Percentiles rank a stretch among this genome's conserved stretches.
Conservation (phyloP, 1,284 basidiomycete species). For the Fomitopsis pinicola region DNA sequence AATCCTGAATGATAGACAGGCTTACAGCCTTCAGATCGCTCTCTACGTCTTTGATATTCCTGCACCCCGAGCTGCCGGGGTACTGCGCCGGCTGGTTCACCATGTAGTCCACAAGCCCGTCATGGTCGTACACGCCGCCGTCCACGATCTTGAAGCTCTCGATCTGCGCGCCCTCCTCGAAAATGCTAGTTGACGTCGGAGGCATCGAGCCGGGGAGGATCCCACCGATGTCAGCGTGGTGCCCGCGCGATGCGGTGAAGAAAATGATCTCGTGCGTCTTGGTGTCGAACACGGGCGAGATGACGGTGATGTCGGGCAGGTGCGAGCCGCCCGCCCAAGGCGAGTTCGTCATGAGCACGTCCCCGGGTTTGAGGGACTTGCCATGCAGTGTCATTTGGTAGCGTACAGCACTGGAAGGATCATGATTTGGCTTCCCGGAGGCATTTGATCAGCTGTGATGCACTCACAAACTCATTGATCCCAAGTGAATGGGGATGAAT, state of each 20-base stretch:
- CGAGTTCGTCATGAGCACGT: constrained; percentile 90
- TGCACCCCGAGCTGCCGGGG: constrained; percentile 78
- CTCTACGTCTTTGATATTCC: constrained; percentile 86
- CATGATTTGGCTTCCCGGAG: background rate
- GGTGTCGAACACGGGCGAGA: constrained; percentile 82
- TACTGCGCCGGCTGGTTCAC: constrained; percentile 84
- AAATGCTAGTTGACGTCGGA: constrained; percentile 84
- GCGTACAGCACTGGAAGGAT: constrained; percentile 69
- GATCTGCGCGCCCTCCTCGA: constrained; percentile 93
- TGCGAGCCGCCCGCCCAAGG: constrained; percentile 88
- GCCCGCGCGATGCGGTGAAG: constrained; percentile 87
- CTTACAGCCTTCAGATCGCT: constrained; percentile 87
- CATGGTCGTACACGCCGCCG: constrained; percentile 75
- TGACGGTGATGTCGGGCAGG: constrained; percentile 85
- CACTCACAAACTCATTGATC: constrained; percentile 83
- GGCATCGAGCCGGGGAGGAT: constrained; percentile 92
- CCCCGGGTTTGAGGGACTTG: constrained; percentile 71
- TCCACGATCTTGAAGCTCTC: constrained; percentile 91
- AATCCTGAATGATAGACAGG: constrained; percentile 4
- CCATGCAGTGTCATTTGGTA: constrained; percentile 82
- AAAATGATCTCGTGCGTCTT: constrained; percentile 75
- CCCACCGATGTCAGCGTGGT: constrained; percentile 79
- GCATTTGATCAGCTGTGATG: background rate
- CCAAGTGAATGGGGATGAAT: constrained; percentile 78
- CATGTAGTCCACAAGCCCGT: constrained; percentile 76